Conservation (phyloP, 768 basidiomycete genomes). For the Mycena pura region DNA sequence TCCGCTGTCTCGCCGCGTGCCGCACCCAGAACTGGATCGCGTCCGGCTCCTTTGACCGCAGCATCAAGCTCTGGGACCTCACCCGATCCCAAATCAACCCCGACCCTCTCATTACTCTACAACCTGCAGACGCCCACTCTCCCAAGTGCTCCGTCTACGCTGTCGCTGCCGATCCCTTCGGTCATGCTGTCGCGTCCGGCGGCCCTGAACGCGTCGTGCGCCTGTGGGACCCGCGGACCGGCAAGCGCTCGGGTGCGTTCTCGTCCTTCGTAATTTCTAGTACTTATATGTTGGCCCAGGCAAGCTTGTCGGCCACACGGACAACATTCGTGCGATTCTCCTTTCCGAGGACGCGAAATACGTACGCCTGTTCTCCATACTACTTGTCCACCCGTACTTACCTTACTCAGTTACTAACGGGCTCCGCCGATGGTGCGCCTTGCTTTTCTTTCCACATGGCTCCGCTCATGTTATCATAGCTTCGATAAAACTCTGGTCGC, state of each 20-base stretch:
- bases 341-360: constrained; percentile 92
- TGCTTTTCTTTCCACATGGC: constrained; percentile 28
- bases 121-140: constrained; percentile 68
- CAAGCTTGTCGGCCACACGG: constrained; percentile 95
- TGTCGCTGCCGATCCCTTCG: constrained; percentile 78
- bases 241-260: constrained; percentile 63
- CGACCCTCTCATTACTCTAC: constrained; percentile 67
- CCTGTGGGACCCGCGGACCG: constrained; percentile 92
- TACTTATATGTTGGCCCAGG: constrained; percentile 41
- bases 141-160: constrained; percentile 82
- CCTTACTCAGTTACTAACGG: constrained; percentile 70
- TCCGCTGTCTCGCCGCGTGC: constrained; percentile 77
- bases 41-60: constrained; percentile 93
- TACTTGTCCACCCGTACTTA: constrained; percentile 14
- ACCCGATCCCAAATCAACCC: constrained; percentile 38
- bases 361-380: constrained; percentile 55
- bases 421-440: constrained; percentile 77
- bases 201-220: constrained; percentile 91
- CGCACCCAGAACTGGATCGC: constrained; percentile 88
- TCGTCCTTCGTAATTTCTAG: background rate
- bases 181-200: constrained; percentile 84
- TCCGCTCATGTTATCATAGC: constrained; percentile 40
- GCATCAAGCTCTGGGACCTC: constrained; percentile 95
- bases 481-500: constrained; percentile 94
- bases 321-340: constrained; percentile 91